phyloP scores from a whole-genome alignment of 305 asterid genomes.

The Euphrasia arctica region DNA sequence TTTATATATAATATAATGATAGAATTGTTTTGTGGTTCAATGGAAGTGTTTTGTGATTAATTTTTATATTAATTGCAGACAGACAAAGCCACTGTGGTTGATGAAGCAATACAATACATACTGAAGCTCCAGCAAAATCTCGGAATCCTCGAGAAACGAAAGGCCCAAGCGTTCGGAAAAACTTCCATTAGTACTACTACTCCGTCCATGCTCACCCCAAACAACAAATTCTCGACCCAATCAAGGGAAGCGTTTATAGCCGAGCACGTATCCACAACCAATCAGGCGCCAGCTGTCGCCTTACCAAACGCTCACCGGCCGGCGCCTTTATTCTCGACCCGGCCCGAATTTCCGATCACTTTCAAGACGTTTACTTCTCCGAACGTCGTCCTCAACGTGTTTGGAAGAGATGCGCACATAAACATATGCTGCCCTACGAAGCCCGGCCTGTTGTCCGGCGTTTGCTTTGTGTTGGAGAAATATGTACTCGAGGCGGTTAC shows the following conservation, averaged over 20 bases:
- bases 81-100: constrained; percentile 52
- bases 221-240: constrained; percentile 6
- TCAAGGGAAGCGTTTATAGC: constrained; percentile 46
- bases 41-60: not conserved
- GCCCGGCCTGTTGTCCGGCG: constrained; percentile 29
- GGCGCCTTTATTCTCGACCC: constrained; percentile 18
- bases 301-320: constrained; percentile 12
- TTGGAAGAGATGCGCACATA: constrained; percentile 48
- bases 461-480: constrained; percentile 43
- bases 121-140: constrained; percentile 30
- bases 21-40: no score
- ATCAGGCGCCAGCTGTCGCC: constrained; percentile 8
- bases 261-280: constrained; percentile 37
- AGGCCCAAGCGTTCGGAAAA: constrained; percentile 21
- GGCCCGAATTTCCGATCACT: constrained; percentile 10
- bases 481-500: constrained; percentile 42
- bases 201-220: constrained; percentile 18
- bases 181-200: not conserved
- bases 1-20: no score
- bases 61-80: constrained; percentile 1
- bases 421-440: constrained; percentile 46
- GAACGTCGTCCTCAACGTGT: constrained; percentile 37
- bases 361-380: constrained; percentile 45
- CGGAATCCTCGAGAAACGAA: constrained; percentile 20
- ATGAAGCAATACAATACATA: constrained; percentile 40